phyloP scores from a whole-genome alignment of 2,329 filamentous ascomycete species.

The Exophiala lecanii-corni region DNA sequence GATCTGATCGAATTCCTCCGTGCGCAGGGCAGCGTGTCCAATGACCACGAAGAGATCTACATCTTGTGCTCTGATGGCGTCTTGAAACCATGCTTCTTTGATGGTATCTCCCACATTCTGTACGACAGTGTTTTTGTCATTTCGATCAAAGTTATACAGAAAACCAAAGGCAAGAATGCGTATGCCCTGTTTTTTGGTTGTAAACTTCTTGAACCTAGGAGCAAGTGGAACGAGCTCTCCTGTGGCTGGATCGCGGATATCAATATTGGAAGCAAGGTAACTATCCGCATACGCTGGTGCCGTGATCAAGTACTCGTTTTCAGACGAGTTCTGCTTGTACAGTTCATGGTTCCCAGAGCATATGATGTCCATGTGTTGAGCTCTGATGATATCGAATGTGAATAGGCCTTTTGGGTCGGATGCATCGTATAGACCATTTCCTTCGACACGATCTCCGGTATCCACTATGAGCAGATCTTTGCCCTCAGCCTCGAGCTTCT shows the following conservation, averaged over 20 bases:
- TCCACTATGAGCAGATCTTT: conserved; percentile 89
- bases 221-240: conserved; percentile 71
- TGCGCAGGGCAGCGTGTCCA: conserved; percentile 79
- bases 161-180: conserved; percentile 87
- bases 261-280: conserved; percentile 88
- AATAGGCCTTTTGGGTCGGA: conserved; percentile 83
- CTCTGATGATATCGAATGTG: conserved; percentile 78
- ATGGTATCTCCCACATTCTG: conserved; percentile 74
- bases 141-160: conserved; percentile 86
- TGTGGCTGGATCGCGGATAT: conserved; percentile 71
- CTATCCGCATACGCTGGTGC: conserved; percentile 75
- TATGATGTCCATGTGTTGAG: conserved; percentile 79
- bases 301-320: conserved; percentile 71
- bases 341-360: conserved; percentile 93
- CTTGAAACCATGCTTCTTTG: conserved; percentile 81
- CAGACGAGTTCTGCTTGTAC: conserved; percentile 73
- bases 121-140: conserved; percentile 85
- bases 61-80: conserved; percentile 71
- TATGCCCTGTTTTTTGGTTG: conserved; percentile 81
- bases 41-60: conserved; percentile 82
- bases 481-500: conserved; percentile 71
- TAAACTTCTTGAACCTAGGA: conserved; percentile 80
- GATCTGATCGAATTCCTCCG: conserved; percentile 71
- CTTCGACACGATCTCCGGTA: conserved; percentile 88
- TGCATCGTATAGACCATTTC: conserved; percentile 89